Percentiles rank a stretch among this genome's conserved stretches.
Evolutionary conservation across 495 filamentous ascomycete species (phyloP).

Genomic region (Pseudoneurospora amorphoporcata): DNA sequence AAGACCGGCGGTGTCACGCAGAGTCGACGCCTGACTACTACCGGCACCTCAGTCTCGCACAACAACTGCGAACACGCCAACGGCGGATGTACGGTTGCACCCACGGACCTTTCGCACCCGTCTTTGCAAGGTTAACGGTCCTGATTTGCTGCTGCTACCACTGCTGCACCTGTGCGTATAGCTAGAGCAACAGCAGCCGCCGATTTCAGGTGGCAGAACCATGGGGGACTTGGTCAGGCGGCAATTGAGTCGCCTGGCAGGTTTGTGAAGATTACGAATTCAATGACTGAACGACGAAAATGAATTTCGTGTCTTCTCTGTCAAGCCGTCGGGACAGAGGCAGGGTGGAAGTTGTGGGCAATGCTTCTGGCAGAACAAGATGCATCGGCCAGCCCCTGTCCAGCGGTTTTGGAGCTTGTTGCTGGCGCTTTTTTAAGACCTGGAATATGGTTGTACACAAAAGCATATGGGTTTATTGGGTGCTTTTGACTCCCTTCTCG

Average conservation of each 20-base stretch:
- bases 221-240: neutral
- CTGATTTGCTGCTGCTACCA: neutral
- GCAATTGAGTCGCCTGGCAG: neutral
- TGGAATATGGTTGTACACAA: neutral
- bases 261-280: constrained; percentile 14
- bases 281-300: constrained; percentile 10
- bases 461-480: neutral
- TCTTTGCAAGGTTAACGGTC: neutral
- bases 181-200: neutral
- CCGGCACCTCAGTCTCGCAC: neutral
- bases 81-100: neutral
- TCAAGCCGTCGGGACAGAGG: constrained; percentile 2
- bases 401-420: neutral
- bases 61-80: neutral
- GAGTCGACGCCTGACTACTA: neutral
- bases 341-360: constrained; percentile 7
- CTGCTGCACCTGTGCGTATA: neutral
- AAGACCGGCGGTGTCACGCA: neutral
- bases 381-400: neutral
- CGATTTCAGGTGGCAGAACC: neutral
- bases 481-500: neutral
- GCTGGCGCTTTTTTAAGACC: neutral
- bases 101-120: neutral
- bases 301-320: constrained; percentile 13
- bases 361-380: constrained; percentile 2